These are phyloP conservation scores for Raffaelea ambrosiae DNA, from an alignment of 2,329 filamentous ascomycete species.

Conservation along the genomic window DNA sequence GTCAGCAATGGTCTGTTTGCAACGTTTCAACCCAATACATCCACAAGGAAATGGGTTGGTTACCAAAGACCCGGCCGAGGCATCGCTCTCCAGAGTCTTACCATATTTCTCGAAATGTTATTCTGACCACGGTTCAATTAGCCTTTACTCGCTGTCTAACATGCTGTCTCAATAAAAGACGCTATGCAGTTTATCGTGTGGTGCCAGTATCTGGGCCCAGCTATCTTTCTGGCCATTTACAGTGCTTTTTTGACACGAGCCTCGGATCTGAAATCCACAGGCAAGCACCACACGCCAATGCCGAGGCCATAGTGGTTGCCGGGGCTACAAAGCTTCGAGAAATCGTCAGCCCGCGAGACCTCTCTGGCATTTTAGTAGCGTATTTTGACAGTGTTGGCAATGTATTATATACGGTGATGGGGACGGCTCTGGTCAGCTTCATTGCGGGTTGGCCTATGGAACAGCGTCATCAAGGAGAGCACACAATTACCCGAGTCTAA, in stretches of 20 bases:
- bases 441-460: constrained; percentile 32
- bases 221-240: constrained; percentile 39
- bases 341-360: constrained; percentile 18
- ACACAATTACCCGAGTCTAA: no score
- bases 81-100: constrained; percentile 18
- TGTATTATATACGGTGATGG: constrained; percentile 31
- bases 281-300: constrained; percentile 4
- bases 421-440: constrained; percentile 24
- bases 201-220: constrained; percentile 41
- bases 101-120: constrained; percentile 1
- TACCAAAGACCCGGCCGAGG: constrained; percentile 22
- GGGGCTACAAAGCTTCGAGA: constrained; percentile 21
- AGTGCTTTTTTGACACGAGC: constrained; percentile 44
- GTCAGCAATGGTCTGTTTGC: constrained; percentile 26
- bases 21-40: constrained; percentile 18
- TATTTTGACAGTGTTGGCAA: constrained; percentile 27
- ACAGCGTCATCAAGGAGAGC: constrained; percentile 29
- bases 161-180: constrained; percentile 16
- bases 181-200: constrained; percentile 32
- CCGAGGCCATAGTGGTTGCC: constrained; percentile 6
- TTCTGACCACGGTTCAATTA: constrained; percentile 1
- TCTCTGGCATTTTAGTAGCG: constrained; percentile 25
- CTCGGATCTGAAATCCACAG: constrained; percentile 4
- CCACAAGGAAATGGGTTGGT: constrained; percentile 23
- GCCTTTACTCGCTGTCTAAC: constrained; percentile 17